phyloP scores from a whole-genome alignment of 345 rosid genomes.

The Bruguiera gymnorhiza region DNA sequence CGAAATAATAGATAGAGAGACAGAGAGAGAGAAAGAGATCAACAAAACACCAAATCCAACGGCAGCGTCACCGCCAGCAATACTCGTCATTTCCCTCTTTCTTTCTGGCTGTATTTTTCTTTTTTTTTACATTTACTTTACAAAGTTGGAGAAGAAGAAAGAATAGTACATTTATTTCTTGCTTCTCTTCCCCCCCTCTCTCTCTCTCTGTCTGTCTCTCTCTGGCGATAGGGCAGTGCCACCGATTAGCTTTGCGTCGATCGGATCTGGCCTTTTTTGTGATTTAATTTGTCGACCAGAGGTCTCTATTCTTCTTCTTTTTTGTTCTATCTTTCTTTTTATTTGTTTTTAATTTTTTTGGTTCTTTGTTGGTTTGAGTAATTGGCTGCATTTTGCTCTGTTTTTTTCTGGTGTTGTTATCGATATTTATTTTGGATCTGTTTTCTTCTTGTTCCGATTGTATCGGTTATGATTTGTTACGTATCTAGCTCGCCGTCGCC shows the following conservation, averaged over 20 bases:
- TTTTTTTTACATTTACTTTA: background rate
- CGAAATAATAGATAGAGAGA: conserved; percentile 8
- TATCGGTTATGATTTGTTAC: too few relatives aligned
- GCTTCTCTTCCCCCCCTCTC: background rate
- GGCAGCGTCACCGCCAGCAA: background rate
- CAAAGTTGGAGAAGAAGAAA: background rate
- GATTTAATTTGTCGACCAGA: background rate
- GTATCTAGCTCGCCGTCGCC: too few relatives aligned
- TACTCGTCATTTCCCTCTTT: background rate
- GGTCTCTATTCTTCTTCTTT: background rate
- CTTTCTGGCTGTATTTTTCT: background rate
- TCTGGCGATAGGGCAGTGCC: background rate
- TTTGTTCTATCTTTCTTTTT: too few relatives aligned
- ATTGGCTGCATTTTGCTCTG: too few relatives aligned
- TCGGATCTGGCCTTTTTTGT: background rate
- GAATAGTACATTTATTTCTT: too few relatives aligned
- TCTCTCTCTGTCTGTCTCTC: background rate
- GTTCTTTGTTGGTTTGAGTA: too few relatives aligned
- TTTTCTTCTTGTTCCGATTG: too few relatives aligned
- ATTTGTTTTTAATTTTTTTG: too few relatives aligned
- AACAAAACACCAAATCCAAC: background rate
- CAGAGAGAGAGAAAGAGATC: background rate
- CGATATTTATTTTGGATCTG: too few relatives aligned
- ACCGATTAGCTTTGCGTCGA: background rate
- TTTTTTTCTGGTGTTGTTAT: too few relatives aligned